Conservation (phyloP, 1,284 basidiomycete genomes). For the Heterobasidion irregulare region DNA sequence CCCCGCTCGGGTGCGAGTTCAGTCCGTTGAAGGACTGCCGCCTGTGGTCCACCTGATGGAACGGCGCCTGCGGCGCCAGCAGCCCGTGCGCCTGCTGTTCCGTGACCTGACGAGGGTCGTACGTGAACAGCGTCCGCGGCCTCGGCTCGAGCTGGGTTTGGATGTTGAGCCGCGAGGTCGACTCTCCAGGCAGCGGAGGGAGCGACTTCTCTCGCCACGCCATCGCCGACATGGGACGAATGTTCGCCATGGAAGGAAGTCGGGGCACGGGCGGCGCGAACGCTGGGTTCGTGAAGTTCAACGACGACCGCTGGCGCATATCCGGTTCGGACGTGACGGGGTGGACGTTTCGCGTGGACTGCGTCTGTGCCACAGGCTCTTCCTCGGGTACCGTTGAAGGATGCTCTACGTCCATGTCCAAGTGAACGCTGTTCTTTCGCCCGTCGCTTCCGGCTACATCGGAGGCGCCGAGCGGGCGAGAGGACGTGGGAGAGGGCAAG, state of each 20-base stretch:
- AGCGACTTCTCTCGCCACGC: constrained; percentile 64
- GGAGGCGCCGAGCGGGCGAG: constrained; percentile 46
- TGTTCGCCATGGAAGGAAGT: constrained; percentile 16
- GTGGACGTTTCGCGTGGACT: constrained; percentile 31
- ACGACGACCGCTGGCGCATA: constrained; percentile 37
- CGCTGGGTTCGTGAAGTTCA: constrained; percentile 13
- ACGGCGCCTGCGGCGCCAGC: constrained; percentile 53
- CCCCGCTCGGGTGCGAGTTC: constrained; percentile 43
- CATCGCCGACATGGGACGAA: constrained; percentile 25
- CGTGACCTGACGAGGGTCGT: constrained; percentile 41
- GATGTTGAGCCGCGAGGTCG: constrained; percentile 29
- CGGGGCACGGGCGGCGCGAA: constrained; percentile 9
- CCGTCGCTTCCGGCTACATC: constrained; percentile 28
- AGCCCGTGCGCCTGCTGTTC: constrained; percentile 33
- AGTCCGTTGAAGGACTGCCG: constrained; percentile 71
- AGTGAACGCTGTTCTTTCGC: constrained; percentile 27
- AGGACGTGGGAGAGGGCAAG: constrained; percentile 65
- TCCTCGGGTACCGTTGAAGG: constrained; percentile 23
- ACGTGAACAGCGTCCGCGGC: constrained; percentile 59
- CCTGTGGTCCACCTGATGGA: constrained; percentile 45
- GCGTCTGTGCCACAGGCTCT: constrained; percentile 12
- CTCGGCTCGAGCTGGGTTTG: constrained; percentile 32
- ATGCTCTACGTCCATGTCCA: constrained; percentile 26
- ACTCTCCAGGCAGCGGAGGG: constrained; percentile 64
- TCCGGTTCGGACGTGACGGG: constrained; percentile 51